Base-by-base conservation (phyloP, 192 early-diverging fungal genomes). In the Endogone sp. region DNA sequence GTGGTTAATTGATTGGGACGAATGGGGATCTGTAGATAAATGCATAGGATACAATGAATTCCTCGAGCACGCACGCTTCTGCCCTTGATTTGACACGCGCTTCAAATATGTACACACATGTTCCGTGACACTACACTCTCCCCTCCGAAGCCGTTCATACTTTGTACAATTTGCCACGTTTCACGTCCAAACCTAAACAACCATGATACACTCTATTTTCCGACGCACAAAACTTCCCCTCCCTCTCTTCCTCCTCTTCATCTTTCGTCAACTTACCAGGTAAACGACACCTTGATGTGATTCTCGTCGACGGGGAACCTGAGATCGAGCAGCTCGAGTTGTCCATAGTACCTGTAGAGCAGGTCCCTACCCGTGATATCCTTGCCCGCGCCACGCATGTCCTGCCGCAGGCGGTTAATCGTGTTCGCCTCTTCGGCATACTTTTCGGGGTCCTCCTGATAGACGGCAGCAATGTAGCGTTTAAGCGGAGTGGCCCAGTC, bases 341-440 rank as follows among this genome's bases (percentile, higher is more conserved):
- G 97, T 31, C 93, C 94, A 83, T 95, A 97, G 78, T 99, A 99
- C 49, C 95, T 91, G 79, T 95, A 98, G 23, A 97, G 82, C 44
- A 99, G 85, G 77, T 99, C 95, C 26, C 95, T 78, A 23, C 96
- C 97, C 11, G 93, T 97, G 62, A 89, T 69, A 75, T 98, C 95
- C 61, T 91, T 92, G n/a, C 94, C 95, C 29, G 94, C 95, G 54
- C 96, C 96, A 30, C 93, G 91, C 75, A 92, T 94, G 73, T 99
- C 97, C 81, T 98, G 95, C 30, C 97, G 88, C 70, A 97, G 82
- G 64, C 95, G 89, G 76, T 98, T 88, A 63, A 99, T 86, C 2
- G 89, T 81, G 44, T 89, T 89, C 29, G 93, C 93, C 79, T 95
- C 94, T 60, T 81, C 79, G 9, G 84, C 82, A 75, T 94, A 97